phyloP scores from a whole-genome alignment of 208 protist genomes.

The Acanthamoeba castellanii region DNA sequence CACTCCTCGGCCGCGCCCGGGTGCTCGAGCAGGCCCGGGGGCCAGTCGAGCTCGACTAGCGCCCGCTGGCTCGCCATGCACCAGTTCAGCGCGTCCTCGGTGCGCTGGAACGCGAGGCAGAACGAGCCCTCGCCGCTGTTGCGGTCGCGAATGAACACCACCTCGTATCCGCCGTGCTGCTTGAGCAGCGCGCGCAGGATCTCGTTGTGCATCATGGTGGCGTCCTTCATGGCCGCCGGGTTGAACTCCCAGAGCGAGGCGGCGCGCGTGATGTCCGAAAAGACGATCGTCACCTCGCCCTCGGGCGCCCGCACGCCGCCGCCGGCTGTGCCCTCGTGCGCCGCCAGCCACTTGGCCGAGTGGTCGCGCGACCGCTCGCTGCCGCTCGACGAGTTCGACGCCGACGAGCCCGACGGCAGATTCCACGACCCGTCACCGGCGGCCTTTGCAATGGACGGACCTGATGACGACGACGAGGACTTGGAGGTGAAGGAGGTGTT shows the following conservation, averaged over 20 bases:
- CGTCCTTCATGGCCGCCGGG: conserved; percentile 37
- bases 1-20: conserved; percentile 57
- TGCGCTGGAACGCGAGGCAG: conserved; percentile 40
- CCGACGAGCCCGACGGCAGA: background rate
- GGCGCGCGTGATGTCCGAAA: conserved; percentile 44
- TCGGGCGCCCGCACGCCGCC: background rate
- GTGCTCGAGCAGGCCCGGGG: conserved; percentile 25
- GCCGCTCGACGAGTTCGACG: background rate
- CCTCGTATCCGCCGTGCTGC: conserved; percentile 41
- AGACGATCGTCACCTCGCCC: conserved; percentile 33
- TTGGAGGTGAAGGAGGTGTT: background rate
- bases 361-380: background rate
- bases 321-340: background rate
- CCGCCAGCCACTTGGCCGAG: background rate
- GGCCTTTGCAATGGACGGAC: background rate
- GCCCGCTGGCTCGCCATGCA: conserved; percentile 13
- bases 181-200: background rate
- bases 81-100: background rate
- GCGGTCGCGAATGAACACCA: conserved; percentile 7
- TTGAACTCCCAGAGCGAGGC: conserved; percentile 69
- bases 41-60: conserved; percentile 1
- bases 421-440: background rate
- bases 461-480: conserved; percentile 14
- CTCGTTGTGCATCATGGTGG: conserved; percentile 51
- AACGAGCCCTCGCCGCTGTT: conserved; percentile 70